Base-by-base conservation (phyloP, 768 basidiomycete genomes). In the Russula olivacea region DNA sequence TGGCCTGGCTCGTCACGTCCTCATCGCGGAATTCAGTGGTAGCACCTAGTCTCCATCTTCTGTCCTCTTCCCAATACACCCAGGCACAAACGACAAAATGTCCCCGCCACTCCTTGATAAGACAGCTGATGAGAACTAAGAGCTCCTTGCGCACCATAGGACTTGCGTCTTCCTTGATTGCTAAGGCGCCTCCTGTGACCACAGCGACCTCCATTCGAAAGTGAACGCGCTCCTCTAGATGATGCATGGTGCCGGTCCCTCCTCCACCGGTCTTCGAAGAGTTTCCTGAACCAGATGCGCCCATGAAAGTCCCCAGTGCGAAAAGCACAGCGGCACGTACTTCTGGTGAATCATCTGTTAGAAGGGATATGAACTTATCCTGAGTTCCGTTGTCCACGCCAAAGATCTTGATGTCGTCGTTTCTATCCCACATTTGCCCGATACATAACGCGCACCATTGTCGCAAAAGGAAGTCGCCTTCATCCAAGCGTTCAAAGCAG, bases 141-240 rank as follows among this genome's bases (percentile, higher is more conserved):
- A 98, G 78, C 72, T 98, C 97, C 75, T 97, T 97, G 62, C 96
- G 80, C 12, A 95, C 96, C 87, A 97, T 91, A 0, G 97, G 96
- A 61, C 91, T 93, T 1, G 93, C 97, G 72, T 99, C 97, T 59
- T 92, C 92, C 73, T 92, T 90, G 58, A 91, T 88, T 10, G 89
- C 88, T 49, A 98, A 81, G 10, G 91, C 87, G 2, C 92, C 89
- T 25, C 90, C 91, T 12, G 92, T 96, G 8, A 88, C 92, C 23
- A 98, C 84, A 5, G 91, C 92, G 0, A 97, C 89, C 73, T 98
- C 96, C 82, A 95, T 84, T 68, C 87, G 80, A 73, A 91, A 88
- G 71, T 91, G 91, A 25, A 83, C 81, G n/a, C 84, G 78, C 70
- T 91, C 89, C 55, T 89, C 87, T 0, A 88, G 77, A 60, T 89